phyloP scores from a whole-genome alignment of 2,329 filamentous ascomycete genomes.

The Calonectria ilicicola region DNA sequence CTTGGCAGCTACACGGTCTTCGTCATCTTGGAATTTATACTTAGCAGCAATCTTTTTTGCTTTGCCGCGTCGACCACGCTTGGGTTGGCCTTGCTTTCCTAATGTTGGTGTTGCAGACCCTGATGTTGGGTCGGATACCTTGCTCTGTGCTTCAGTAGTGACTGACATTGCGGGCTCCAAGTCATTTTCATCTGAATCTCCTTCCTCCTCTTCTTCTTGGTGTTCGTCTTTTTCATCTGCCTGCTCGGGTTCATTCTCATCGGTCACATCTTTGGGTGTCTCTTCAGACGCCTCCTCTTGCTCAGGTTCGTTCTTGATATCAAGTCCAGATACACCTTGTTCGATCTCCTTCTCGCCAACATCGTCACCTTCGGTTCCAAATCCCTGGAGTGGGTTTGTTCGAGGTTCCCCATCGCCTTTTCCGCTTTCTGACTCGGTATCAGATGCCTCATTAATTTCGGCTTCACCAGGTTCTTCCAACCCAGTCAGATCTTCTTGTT shows the following conservation, averaged over 20 bases:
- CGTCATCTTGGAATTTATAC: constrained; percentile 94
- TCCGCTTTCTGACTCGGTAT: constrained; percentile 48
- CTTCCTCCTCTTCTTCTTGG: constrained; percentile 25
- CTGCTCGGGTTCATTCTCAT: constrained; percentile 44
- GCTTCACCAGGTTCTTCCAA: constrained; percentile 35
- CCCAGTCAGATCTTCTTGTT: constrained; percentile 38
- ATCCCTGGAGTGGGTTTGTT: constrained; percentile 53
- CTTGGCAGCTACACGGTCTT: constrained; percentile 87
- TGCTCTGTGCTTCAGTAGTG: constrained; percentile 25
- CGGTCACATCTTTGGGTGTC: constrained; percentile 33
- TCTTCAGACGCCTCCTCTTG: constrained; percentile 37
- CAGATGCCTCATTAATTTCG: constrained; percentile 46
- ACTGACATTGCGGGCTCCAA: constrained; percentile 27
- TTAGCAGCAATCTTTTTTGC: constrained; percentile 89
- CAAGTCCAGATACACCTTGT: constrained; percentile 40
- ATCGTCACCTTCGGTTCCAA: constrained; percentile 38
- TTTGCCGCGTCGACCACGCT: constrained; percentile 84
- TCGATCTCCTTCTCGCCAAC: constrained; percentile 42
- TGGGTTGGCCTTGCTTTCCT: constrained; percentile 58
- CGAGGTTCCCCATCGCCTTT: constrained; percentile 46
- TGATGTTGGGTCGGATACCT: constrained; percentile 15
- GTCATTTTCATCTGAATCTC: constrained; percentile 40
- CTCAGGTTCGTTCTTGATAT: constrained; percentile 33
- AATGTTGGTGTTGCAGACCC: constrained; percentile 29
- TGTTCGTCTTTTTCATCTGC: constrained; percentile 45